These are phyloP conservation scores for Amaranthus cruentus DNA, from an alignment of 148 eudicot species.

Conservation along the genomic window DNA sequence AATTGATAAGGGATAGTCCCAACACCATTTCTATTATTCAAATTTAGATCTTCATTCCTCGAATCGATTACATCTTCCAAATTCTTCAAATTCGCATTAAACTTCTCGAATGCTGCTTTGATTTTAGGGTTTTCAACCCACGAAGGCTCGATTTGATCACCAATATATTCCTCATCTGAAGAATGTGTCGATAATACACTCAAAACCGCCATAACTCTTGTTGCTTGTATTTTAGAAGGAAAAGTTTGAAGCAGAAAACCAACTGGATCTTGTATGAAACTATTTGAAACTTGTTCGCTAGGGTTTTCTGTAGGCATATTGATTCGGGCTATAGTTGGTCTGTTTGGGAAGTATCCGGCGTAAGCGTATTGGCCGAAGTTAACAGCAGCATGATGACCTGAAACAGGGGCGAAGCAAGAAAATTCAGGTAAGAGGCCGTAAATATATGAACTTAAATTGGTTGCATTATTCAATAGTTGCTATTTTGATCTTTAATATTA, in stretches of 20 bases:
- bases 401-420: conserved; percentile 9
- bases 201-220: conserved; percentile 47
- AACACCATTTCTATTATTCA: conserved; percentile 58
- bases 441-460: too few relatives aligned
- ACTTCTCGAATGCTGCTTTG: conserved; percentile 50
- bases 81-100: conserved; percentile 37
- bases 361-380: conserved; percentile 76
- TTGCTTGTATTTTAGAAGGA: conserved; percentile 61
- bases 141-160: conserved; percentile 37
- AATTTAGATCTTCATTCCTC: conserved; percentile 36
- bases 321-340: conserved; percentile 57
- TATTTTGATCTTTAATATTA: too few relatives aligned
- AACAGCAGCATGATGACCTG: conserved; percentile 83
- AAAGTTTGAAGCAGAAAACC: conserved; percentile 34
- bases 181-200: conserved; percentile 62
- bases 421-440: too few relatives aligned
- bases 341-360: conserved; percentile 63
- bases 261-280: conserved; percentile 43
- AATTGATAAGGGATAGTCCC: conserved; percentile 63
- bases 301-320: conserved; percentile 66
- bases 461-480: too few relatives aligned
- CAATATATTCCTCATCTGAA: conserved; percentile 74
- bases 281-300: conserved; percentile 26
- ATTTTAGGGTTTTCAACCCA: conserved; percentile 40
- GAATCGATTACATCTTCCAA: conserved; percentile 54